These are phyloP conservation scores for Erodium trifolium DNA, from an alignment of 441 rosid genomes.

Conservation along the genomic window DNA sequence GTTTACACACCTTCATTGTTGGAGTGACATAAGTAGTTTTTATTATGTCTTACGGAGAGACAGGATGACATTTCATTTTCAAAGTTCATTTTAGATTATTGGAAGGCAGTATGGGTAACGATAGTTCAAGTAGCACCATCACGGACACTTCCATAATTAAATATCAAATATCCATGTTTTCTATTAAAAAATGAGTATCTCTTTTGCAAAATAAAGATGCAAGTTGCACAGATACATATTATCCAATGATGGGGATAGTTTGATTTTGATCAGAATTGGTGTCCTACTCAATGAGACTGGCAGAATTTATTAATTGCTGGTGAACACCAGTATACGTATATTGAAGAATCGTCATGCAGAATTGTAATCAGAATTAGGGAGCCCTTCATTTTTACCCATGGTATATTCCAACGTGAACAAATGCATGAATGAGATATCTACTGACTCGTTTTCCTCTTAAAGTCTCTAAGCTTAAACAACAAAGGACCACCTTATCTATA, in stretches of 20 bases:
- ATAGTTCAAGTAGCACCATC: not conserved
- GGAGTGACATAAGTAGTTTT: not conserved
- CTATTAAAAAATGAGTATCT: not conserved
- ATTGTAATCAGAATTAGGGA: not conserved
- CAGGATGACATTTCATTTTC: not conserved
- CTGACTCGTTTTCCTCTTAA: not conserved
- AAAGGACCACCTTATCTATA: not conserved
- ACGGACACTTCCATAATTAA: not conserved
- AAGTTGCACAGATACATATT: not conserved
- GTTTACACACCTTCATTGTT: not conserved
- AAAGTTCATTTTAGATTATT: not conserved
- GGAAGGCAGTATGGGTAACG: not conserved
- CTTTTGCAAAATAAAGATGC: not conserved
- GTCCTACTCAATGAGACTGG: not conserved
- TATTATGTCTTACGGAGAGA: not conserved
- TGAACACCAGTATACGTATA: not conserved
- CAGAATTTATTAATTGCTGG: not conserved
- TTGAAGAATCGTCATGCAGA: not conserved
- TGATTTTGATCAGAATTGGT: not conserved
- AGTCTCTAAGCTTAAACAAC: not conserved
- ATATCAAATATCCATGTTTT: not conserved
- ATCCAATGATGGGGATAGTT: not conserved
- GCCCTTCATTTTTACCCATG: not conserved
- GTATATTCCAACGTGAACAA: not conserved
- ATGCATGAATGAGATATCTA: not conserved